Base-by-base conservation (phyloP, 768 basidiomycete genomes). In the Amanita pallidorosea region DNA sequence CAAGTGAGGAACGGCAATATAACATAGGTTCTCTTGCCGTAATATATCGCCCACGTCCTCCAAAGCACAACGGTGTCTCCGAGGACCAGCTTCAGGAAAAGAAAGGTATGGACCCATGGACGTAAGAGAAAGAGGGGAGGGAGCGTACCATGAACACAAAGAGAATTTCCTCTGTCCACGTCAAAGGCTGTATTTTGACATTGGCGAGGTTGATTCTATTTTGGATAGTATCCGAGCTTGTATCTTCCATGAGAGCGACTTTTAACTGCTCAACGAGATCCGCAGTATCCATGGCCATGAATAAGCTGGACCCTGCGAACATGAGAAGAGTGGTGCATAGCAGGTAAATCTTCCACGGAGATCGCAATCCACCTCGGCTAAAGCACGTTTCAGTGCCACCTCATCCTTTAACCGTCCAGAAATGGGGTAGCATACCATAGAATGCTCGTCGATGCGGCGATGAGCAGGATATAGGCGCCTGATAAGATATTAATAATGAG, bases 31-130 rank as follows among this genome's bases (percentile, higher is more conserved):
- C 54, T 49, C 7, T 49, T 47, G 8, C 57, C 55, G 35, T 49
- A 33, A 45, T 55, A 65, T 3, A 65, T 45, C 2, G 54, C 55
- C 60, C 60, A 62, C 13, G 63, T 63, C 48, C 64, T 55, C 64
- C 64, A 65, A 23, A 65, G 53, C 13, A 65, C 64, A n/a, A 64
- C 61, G 5, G 57, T 58, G 44, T 65, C 64, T 15, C 64, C 63
- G 3, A 63, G 56, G 34, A 61, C 60, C 13, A 65, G 44, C 63
- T 65, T 25, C n/a, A 45, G 29, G 15, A 27, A n/a, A 17, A 27
- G 9, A 29, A 29, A 9, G 29, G 17, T 8, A 5, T 5, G 23
- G 23, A n/a, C 29, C 43, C 49, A 18, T 5, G 7, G 29, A 9
- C 29, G 4, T 3, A 29, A 44, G 4, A 23, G 3, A 27, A 8